Evolutionary conservation across 208 protist genomes (phyloP), one percentile per base, ranked within the genome.

Genomic region (Trypanosoma vivax): DNA sequence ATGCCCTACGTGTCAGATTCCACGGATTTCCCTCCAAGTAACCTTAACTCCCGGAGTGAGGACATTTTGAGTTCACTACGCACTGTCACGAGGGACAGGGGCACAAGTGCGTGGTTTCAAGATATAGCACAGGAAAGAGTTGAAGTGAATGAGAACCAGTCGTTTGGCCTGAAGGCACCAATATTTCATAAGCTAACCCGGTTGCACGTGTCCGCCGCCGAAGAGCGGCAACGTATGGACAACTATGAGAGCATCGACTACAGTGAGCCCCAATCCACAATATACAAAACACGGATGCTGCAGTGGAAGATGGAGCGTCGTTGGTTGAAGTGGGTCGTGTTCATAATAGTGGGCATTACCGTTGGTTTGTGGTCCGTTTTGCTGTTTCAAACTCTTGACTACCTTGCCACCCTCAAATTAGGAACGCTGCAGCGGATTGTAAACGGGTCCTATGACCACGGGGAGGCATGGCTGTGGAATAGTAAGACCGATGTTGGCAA

Each of bases 171-270:
- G 1, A 59, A 72, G 11, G 63, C 65, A 10, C 72, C 72, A 5
- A 53, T 79, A 13, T 87, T 87, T 41, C 71, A 76, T n/a, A 70
- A 34, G 28, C 63, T 60, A 3, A 60, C 71, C 13, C 60, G 58
- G 42, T 65, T 74, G 11, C 83, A 87, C 52, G 42, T 70, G 2
- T 88, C 84, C 41, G 77, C 83, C 0, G 52, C 64, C 10, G 70
- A 79, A 24, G 79, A 90, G 63, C 60, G 76, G 21, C 58, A 60
- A 5, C 60, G 73, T n/a, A 90, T 90, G 83, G 76, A 79, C 38
- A 60, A 70, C n/a, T 88, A 83, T 58, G 83, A 90, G 62, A 74
- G 73, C 59, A 76, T 90, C 46, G 83, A 90, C 66, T 90, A 88
- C 61, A 71, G 61, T 19, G 73, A 70, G 64, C 59, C 70, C 0